Conservation (phyloP, 192 early-diverging fungal genomes). For the Coemansia umbellata region DNA sequence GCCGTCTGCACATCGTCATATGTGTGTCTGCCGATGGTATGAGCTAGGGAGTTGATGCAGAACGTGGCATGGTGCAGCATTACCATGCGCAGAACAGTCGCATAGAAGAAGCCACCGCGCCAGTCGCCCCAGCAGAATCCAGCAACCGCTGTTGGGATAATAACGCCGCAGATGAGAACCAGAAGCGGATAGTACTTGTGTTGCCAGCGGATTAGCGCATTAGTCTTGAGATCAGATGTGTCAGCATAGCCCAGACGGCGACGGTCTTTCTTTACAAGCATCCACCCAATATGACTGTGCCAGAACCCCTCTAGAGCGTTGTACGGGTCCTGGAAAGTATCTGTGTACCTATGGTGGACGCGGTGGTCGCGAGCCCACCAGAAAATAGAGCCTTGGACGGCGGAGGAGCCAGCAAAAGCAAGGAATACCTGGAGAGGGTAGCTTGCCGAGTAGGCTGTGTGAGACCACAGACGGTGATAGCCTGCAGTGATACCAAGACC, state of each 20-base stretch:
- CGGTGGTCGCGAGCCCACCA: constrained; percentile 88
- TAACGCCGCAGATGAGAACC: constrained; percentile 67
- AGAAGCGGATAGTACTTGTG: constrained; percentile 72
- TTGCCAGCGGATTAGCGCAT: constrained; percentile 70
- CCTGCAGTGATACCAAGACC: constrained; percentile 57
- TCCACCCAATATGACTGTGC: constrained; percentile 84
- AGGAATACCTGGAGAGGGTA: constrained; percentile 61
- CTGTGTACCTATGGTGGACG: constrained; percentile 85
- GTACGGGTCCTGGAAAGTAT: constrained; percentile 82
- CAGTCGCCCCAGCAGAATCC: constrained; percentile 83
- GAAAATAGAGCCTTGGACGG: constrained; percentile 77
- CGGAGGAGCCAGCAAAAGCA: constrained; percentile 61
- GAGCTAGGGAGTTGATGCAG: constrained; percentile 82
- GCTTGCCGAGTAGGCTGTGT: constrained; percentile 69
- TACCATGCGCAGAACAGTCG: constrained; percentile 67
- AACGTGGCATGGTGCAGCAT: constrained; percentile 85
- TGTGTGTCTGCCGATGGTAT: constrained; percentile 66
- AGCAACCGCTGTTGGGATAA: constrained; percentile 80
- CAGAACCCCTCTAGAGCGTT: constrained; percentile 73
- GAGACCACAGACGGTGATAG: constrained; percentile 82
- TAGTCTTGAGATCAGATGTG: constrained; percentile 73
- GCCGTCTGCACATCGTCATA: constrained; percentile 84
- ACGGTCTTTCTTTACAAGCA: constrained; percentile 75
- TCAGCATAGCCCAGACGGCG: constrained; percentile 73
- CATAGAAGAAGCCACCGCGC: constrained; percentile 78